Base-by-base conservation (phyloP, 2,329 filamentous ascomycete species). In the Trichoderma pleuroti region DNA sequence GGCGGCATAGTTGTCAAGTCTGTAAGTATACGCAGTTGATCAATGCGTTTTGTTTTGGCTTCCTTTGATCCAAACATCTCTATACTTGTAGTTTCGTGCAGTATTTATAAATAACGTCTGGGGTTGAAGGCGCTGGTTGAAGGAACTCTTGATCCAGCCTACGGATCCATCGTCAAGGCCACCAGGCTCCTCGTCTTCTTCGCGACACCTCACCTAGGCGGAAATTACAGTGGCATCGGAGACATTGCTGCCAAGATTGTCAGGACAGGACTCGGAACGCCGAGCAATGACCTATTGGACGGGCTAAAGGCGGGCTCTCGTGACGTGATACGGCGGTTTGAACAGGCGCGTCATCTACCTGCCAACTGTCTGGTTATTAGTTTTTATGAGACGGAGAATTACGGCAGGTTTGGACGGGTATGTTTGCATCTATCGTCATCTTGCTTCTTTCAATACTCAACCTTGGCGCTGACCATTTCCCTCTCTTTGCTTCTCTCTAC, bases 1-100 rank as follows among this genome's bases (percentile, higher is more conserved):
- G 72, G 72, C 5, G 72, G 72, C 28, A 66, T 73, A 28, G 70
- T 73, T 24, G 71, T 72, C 7, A 73, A 73, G 57, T 68, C 71
- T 11, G 72, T 73, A 42, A 66, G 67, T 68, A 7, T 3, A 49
- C n/a, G n/a, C n/a, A 5, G 26, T 14, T 36, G 14, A 34, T 39
- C 66, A 21, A 30, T 42, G 36, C 8, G 26, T 28, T 46, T 34
- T 46, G 39, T 21, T 49, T 46, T 10, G 18, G n/a, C 42, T 64
- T 64, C 21, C 8, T 42, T 42, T 18, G 59, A 28, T 6, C 8
- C 2, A 28, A n/a, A 11, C n/a, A 8, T 4, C 1, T 30, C 26
- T 26, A 21, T 24, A 39, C 24, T 3, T 14, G 10, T 42, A 18
- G 6, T 39, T 34, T 18, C 12, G 18, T 62, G 18, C 4, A 46